phyloP scores from a whole-genome alignment of 495 filamentous ascomycete genomes.

The Lasiosphaeria miniovina region DNA sequence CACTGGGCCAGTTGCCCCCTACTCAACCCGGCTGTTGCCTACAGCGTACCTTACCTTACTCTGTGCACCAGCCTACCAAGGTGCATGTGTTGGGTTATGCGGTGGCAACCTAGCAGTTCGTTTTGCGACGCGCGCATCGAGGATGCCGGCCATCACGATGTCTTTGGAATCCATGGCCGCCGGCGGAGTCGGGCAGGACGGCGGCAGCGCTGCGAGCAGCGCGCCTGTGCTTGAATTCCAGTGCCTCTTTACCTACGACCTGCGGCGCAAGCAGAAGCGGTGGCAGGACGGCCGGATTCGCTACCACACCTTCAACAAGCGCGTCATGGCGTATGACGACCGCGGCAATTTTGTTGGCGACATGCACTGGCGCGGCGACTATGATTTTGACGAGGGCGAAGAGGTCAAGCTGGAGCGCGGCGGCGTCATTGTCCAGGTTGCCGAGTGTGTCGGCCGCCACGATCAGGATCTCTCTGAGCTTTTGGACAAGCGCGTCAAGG shows the following conservation, averaged over 20 bases:
- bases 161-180: constrained; percentile 17
- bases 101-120: constrained; percentile 6
- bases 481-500: constrained; percentile 60
- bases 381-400: constrained; percentile 68
- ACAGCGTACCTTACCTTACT: too few relatives aligned
- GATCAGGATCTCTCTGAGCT: constrained; percentile 75
- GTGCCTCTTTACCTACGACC: constrained; percentile 82
- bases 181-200: neutral
- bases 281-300: constrained; percentile 90
- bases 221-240: constrained; percentile 74
- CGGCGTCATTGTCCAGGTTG: constrained; percentile 71
- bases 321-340: constrained; percentile 87
- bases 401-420: constrained; percentile 77
- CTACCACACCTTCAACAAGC: constrained; percentile 88
- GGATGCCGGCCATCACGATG: constrained; percentile 19
- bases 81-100: neutral
- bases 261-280: constrained; percentile 80
- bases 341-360: constrained; percentile 79
- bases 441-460: constrained; percentile 64
- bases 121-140: constrained; percentile 9
- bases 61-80: neutral
- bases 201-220: constrained; percentile 15
- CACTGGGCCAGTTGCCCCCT: neutral
- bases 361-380: constrained; percentile 70
- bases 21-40: too few relatives aligned